A percentile compares a stretch with the other conserved stretches of the same genome.
phyloP scores from a whole-genome alignment of 495 filamentous ascomycete species.

The Neurospora sp. region DNA sequence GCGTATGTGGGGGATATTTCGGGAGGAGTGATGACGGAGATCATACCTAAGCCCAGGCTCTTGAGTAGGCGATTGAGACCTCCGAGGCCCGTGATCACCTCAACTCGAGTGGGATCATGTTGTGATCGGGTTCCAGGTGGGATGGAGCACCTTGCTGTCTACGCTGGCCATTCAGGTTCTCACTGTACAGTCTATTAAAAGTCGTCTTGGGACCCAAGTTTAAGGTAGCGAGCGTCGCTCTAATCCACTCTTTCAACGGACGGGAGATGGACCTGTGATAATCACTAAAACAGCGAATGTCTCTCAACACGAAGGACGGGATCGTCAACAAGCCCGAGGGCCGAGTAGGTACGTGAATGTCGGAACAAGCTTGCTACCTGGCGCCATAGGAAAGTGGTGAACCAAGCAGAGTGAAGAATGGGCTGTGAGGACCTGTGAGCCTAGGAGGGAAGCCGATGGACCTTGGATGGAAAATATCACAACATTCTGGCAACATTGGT shows the following conservation, averaged over 20 bases:
- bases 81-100: background rate
- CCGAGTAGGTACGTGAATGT: background rate
- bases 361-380: background rate
- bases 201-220: background rate
- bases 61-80: background rate
- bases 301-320: background rate
- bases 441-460: background rate
- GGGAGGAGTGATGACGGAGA: background rate
- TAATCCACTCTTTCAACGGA: background rate
- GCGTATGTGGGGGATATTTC: background rate
- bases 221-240: background rate
- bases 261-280: background rate
- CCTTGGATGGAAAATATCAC: conserved; percentile 15
- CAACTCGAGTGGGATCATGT: background rate
- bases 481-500: conserved; percentile 24
- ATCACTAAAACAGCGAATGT: background rate
- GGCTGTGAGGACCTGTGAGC: background rate
- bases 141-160: background rate
- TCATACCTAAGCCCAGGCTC: background rate
- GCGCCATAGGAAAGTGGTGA: background rate
- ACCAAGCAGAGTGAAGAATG: background rate
- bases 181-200: background rate
- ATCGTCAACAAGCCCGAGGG: background rate
- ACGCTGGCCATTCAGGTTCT: background rate
- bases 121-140: background rate